phyloP scores from a whole-genome alignment of 1,139 yeast genomes.

The Taphrina confusa region DNA sequence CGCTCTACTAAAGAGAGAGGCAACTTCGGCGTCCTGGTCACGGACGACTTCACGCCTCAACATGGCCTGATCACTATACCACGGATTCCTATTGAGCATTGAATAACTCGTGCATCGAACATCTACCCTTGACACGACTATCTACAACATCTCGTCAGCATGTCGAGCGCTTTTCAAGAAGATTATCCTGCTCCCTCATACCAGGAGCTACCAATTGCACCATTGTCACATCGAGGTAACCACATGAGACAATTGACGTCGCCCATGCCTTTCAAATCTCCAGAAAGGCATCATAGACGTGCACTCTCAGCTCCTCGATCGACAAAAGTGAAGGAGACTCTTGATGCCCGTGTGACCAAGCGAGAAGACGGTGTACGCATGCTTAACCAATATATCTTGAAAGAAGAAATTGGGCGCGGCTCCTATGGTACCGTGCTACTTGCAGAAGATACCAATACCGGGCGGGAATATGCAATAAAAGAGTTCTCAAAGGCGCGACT shows the following conservation, averaged over 20 bases:
- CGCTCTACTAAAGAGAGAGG: no score
- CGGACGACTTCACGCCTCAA: no score
- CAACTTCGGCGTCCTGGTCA: no score
- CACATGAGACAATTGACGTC: constrained; percentile 22
- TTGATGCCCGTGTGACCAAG: constrained; percentile 46
- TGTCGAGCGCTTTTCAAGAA: constrained; percentile 23
- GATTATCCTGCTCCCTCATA: constrained; percentile 19
- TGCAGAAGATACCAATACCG: constrained; percentile 60
- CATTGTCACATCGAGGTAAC: not conserved
- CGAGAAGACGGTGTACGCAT: constrained; percentile 45
- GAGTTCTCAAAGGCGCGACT: constrained; percentile 54
- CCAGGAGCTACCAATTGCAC: constrained; percentile 1
- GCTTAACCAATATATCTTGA: constrained; percentile 58
- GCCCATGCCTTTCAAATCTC: constrained; percentile 35
- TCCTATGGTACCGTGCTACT: constrained; percentile 88
- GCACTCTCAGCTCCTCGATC: constrained; percentile 36
- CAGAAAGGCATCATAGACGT: constrained; percentile 40
- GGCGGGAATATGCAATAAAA: constrained; percentile 66
- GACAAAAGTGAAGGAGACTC: constrained; percentile 44
- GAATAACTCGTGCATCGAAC: no score
- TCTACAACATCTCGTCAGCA: not conserved
- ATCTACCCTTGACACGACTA: no score
- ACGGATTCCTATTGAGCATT: no score
- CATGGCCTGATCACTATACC: no score
- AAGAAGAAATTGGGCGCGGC: constrained; percentile 75